Evolutionary conservation across 176 grass and related monocot species (phyloP), one percentile per base, ranked within the genome.

Genomic region (Bromus sterilis): DNA sequence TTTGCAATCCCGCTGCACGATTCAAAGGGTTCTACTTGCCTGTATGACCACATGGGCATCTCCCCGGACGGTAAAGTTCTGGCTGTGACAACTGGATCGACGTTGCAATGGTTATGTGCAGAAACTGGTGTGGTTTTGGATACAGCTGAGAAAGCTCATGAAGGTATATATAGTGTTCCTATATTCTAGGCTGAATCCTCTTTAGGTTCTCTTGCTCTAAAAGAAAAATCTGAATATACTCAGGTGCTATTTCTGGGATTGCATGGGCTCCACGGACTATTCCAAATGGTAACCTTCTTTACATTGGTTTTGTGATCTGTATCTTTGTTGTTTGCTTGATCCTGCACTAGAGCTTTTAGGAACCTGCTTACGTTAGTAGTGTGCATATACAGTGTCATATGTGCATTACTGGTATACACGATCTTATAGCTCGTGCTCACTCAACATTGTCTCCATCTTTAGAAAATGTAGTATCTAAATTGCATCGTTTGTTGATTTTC

Each of bases 181-280:
- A 59, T 59, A 8, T 79, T 11, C 66, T 65, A 59, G 37, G 0
- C n/a, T 65, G 41, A 77, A 64, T 4, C 6, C 6, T 71, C 33
- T 80, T 41, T 12, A 56, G 28, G 20, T 42, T 56, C 35, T 73
- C 20, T 58, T 42, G 40, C 10, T 23, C 24, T 28, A 33, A 78
- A 70, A 64, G 14, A 73, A 76, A 64, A 12, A 44, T 33, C 15
- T 80, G 33, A 83, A 71, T 78, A 51, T 82, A 1, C 51, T 71
- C 84, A 98, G 96, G 92, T 93, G 79, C 89, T 85, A 95, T 99
- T 79, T 84, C 87, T 75, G 76, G 93, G 35, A 91, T 99, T 87
- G 86, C 87, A 77, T 99, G 93, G 93, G 76, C 87, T 85, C 87
- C 87, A 70, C 79, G 31, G 5, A 77, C 23, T 29, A 70, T 99